Conservation (phyloP, 495 filamentous ascomycete genomes). For the Pseudevernia furfuracea region DNA sequence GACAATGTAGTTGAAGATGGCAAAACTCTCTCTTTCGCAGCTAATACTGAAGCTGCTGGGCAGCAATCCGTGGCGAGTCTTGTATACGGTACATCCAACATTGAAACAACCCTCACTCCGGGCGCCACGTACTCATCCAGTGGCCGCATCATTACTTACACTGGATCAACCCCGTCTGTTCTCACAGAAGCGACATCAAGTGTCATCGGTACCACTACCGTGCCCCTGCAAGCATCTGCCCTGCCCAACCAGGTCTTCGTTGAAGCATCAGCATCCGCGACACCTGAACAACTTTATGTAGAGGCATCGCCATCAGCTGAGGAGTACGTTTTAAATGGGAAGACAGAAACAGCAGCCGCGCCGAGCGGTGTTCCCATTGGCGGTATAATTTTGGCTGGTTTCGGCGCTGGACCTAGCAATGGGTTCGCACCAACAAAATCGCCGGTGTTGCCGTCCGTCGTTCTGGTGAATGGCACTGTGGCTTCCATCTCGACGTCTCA, state of each 20-base stretch:
- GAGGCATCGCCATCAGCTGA: neutral
- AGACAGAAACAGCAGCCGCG: neutral
- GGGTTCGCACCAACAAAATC: neutral
- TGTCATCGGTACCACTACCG: neutral
- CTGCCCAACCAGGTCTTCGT: neutral
- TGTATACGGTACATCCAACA: neutral
- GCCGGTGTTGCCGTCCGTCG: neutral
- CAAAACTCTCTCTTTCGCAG: neutral
- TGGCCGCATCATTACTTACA: neutral
- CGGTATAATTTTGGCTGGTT: neutral
- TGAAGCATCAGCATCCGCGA: neutral
- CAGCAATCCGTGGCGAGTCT: neutral
- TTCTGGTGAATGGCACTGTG: neutral
- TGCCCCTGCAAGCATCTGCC: neutral
- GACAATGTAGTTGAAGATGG: neutral
- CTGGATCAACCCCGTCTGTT: neutral
- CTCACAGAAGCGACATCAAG: neutral
- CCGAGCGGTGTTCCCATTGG: neutral
- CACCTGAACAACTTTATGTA: neutral
- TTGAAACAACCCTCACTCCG: neutral
- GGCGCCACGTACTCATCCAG: neutral
- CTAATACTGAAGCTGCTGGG: neutral
- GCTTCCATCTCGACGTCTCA: neutral
- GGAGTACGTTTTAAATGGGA: neutral
- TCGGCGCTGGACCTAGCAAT: neutral